These are phyloP conservation scores for Aspergillus puulaauensis DNA, from an alignment of 2,329 filamentous ascomycete genomes.

Conservation along the genomic window DNA sequence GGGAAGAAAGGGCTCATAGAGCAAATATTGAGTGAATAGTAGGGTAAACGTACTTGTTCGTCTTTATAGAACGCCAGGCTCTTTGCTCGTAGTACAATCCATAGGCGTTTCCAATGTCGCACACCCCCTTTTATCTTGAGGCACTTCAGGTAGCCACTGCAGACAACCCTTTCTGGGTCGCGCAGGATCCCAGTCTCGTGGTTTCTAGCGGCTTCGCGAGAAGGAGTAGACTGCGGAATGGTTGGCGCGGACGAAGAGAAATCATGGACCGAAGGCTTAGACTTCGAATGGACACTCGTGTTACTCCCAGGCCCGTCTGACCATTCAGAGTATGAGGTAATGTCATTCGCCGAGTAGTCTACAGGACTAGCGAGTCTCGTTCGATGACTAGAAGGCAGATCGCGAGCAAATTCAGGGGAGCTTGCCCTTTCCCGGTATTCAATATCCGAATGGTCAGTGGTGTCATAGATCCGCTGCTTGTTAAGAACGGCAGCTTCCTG, in stretches of 20 bases:
- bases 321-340: constrained; percentile 82
- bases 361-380: constrained; percentile 39
- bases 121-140: constrained; percentile 78
- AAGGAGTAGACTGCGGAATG: constrained; percentile 32
- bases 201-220: constrained; percentile 62
- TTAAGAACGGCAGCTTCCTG: constrained; percentile 21
- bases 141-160: constrained; percentile 85
- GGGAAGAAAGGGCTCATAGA: not conserved
- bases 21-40: not conserved
- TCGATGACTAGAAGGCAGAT: constrained; percentile 27
- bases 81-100: constrained; percentile 84
- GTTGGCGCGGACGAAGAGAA: constrained; percentile 28
- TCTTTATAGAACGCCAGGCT: constrained; percentile 92
- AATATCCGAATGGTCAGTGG: constrained; percentile 44
- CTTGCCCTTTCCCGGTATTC: constrained; percentile 33
- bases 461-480: constrained; percentile 35
- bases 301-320: constrained; percentile 58
- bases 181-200: constrained; percentile 56
- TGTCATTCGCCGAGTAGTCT: constrained; percentile 63
- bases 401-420: constrained; percentile 35
- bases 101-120: constrained; percentile 90
- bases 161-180: constrained; percentile 85
- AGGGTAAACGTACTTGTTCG: constrained; percentile 50
- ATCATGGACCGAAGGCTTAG: constrained; percentile 30
- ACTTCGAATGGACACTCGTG: constrained; percentile 23